These are phyloP conservation scores for Pilasporangium apinafurcum DNA, from an alignment of 352 stramenopile genomes.

Conservation along the genomic window DNA sequence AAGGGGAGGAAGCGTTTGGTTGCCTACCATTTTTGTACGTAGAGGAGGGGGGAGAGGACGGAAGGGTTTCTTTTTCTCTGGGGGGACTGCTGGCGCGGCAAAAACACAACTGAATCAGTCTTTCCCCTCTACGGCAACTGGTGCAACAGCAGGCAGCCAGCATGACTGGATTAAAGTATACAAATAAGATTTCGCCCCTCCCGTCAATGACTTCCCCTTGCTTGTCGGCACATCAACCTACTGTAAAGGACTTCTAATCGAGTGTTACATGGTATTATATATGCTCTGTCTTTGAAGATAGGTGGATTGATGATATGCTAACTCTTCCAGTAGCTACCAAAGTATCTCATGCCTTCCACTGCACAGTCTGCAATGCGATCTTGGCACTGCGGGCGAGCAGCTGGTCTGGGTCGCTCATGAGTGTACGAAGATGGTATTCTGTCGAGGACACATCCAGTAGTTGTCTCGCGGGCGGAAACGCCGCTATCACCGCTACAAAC, in stretches of 20 bases:
- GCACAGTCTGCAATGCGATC: conserved; percentile 40
- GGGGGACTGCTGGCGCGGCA: conserved; percentile 16
- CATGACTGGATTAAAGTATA: conserved; percentile 18
- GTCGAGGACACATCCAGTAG: conserved; percentile 43
- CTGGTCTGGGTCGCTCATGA: conserved; percentile 29
- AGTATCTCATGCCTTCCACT: conserved; percentile 42
- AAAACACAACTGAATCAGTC: conserved; percentile 19
- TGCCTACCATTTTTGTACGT: conserved; percentile 13
- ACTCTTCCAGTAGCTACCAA: not conserved
- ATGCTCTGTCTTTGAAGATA: not conserved
- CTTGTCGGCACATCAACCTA: too few relatives aligned
- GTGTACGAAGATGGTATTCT: conserved; percentile 36
- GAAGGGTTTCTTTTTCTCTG: conserved; percentile 4
- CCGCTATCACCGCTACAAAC: conserved; percentile 49
- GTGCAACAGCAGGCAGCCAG: not conserved
- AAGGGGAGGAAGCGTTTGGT: not conserved
- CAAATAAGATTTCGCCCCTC: not conserved
- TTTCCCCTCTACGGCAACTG: not conserved
- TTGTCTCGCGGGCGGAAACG: conserved; percentile 41
- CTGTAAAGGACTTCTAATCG: not conserved
- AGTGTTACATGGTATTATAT: not conserved
- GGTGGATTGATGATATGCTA: too few relatives aligned
- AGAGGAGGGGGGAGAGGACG: not conserved
- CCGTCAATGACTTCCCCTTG: not conserved
- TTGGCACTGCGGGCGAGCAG: conserved; percentile 55